Base-by-base conservation (phyloP, 176 grass and related monocot species). In the Triticum dicoccoides region DNA sequence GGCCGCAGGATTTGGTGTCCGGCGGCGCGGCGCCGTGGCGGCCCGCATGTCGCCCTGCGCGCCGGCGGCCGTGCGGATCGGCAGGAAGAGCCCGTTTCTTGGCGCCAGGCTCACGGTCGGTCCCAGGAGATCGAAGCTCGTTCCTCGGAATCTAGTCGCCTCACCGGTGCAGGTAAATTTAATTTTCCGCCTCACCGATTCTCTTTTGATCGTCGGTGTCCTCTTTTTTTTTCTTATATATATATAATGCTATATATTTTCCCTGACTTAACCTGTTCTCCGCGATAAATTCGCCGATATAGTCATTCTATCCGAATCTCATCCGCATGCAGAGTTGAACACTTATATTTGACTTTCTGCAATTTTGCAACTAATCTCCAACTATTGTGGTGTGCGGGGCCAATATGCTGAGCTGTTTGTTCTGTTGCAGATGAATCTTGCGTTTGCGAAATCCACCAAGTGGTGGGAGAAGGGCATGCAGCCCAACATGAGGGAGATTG, bases 401-500 rank as follows among this genome's bases (percentile, higher is more conserved):
- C 82, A 45, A 86, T 79, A 71, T 69, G 54, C 38, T 79, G 5
- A 79, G 51, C 13, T 61, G 65, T 59, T 44, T 74, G n/a, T 7
- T 29, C 15, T 18, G 24, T 20, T 15, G 23, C 87, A 99, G 94
- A 94, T 89, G 90, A 91, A 84, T 54, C 91, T 96, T 69, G 17
- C 84, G 38, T 76, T 96, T 74, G 87, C 77, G 24, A 99, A 94
- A 81, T 66, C 83, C 25, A 65, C 78, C 80, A 96, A 86, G 73
- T 99, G 97, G 97, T 99, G 97, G 97, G 94, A 94, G 69, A 96
- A 94, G 73, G 88, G 87, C 9, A 67, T 92, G 12, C 92, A 97
- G 33, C 80, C 97, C 67, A 96, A 99, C 85, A 94, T 99, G 94
- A 76, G 85, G 65, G 97, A 99, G 89, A 80, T 96, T 33, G 90